A percentile compares a stretch with the other conserved stretches of the same genome.
These are phyloP conservation scores for Endoconidiophora laricicola DNA, from an alignment of 2,329 filamentous ascomycete genomes.

Conservation along the genomic window DNA sequence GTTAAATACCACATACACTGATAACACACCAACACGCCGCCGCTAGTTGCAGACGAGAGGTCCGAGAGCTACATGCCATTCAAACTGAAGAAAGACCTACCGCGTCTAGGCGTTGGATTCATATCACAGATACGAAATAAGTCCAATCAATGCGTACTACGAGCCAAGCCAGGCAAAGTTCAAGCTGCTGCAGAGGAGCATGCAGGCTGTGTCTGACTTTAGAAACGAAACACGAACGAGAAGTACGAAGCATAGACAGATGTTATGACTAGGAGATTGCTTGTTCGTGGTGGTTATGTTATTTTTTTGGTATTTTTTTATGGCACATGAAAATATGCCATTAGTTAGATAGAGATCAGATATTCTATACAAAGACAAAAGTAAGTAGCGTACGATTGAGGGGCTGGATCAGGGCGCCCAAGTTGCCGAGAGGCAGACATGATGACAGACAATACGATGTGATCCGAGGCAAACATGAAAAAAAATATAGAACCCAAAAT, in stretches of 20 bases:
- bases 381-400: slow-evolving; percentile 3
- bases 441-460: slow-evolving; percentile 12
- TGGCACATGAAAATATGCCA: slow-evolving; percentile 5
- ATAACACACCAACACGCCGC: no score
- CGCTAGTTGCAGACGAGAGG: no score
- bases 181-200: no score
- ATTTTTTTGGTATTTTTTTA: slow-evolving; percentile 7
- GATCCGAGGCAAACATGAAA: slow-evolving; percentile 11
- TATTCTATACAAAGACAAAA: slow-evolving; percentile 11
- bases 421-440: slow-evolving; percentile 12
- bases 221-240: no score
- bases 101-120: no score
- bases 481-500: not conserved
- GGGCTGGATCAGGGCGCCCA: slow-evolving; percentile 10
- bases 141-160: no score
- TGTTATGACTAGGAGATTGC: not conserved
- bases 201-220: no score
- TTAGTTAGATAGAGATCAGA: not conserved
- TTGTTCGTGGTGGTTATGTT: not conserved
- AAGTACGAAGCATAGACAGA: not conserved
- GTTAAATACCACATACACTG: no score
- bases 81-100: no score
- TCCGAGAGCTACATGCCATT: no score
- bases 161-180: no score
- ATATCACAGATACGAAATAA: no score